Percentiles rank a stretch among this genome's conserved stretches.
Evolutionary conservation across 495 filamentous ascomycete genomes (phyloP).

Genomic region (Xeromyces bisporus): DNA sequence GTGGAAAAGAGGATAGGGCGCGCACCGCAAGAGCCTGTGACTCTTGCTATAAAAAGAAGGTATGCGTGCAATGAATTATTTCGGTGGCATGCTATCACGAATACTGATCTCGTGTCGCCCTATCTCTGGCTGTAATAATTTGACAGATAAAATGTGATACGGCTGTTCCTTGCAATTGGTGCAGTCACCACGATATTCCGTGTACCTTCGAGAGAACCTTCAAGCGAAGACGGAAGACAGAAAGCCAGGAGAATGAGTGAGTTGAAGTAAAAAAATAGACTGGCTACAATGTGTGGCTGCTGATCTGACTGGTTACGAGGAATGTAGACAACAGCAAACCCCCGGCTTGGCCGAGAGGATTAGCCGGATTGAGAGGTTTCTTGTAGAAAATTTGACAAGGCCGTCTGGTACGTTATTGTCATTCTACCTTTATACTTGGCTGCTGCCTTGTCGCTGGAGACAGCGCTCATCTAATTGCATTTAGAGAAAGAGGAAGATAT

Average conservation of each 20-base stretch:
- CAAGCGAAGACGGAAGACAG: constrained; percentile 18
- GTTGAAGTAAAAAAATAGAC: neutral
- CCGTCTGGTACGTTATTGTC: constrained; percentile 5
- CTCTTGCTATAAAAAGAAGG: constrained; percentile 34
- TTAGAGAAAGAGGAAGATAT: too few species aligned
- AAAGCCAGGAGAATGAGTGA: constrained; percentile 10
- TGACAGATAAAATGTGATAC: constrained; percentile 36
- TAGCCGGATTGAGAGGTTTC: constrained; percentile 23
- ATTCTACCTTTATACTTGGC: too few species aligned
- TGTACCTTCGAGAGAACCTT: constrained; percentile 30
- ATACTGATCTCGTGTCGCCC: neutral
- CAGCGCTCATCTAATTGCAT: too few species aligned
- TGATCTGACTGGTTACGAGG: too few species aligned
- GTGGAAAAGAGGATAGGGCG: too few species aligned
- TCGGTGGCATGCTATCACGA: too few species aligned
- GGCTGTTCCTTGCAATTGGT: constrained; percentile 34
- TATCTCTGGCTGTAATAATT: neutral
- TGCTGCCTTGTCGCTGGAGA: too few species aligned
- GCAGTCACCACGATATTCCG: constrained; percentile 29
- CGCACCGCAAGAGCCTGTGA: constrained; percentile 31
- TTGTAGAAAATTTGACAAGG: constrained; percentile 15
- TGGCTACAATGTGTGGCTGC: too few species aligned
- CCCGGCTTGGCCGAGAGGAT: constrained; percentile 22
- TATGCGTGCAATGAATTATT: too few species aligned
- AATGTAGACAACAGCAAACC: constrained; percentile 9